Evolutionary conservation across 805 yeast species (phyloP).

Genomic region (Pichia scutulata): DNA sequence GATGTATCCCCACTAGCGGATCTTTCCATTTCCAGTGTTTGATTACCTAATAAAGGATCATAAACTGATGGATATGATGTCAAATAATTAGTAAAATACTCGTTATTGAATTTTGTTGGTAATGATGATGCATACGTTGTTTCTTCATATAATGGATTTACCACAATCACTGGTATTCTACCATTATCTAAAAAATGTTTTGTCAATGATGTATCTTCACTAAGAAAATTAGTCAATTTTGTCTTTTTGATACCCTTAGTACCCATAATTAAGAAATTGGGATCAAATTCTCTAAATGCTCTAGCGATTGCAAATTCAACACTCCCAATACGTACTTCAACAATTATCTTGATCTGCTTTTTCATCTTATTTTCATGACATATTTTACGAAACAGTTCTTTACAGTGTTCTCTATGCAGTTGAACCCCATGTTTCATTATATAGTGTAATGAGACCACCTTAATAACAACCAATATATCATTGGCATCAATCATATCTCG

Average conservation of each 20-base stretch:
- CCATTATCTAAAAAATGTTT: constrained; percentile 41
- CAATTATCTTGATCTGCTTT: constrained; percentile 33
- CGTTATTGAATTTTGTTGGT: neutral
- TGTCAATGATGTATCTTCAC: constrained; percentile 37
- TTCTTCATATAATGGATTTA: constrained; percentile 29
- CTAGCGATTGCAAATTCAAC: constrained; percentile 33
- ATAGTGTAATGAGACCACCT: constrained; percentile 33
- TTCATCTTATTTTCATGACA: constrained; percentile 27
- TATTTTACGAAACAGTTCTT: constrained; percentile 26
- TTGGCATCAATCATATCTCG: constrained; percentile 37
- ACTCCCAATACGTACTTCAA: constrained; percentile 39
- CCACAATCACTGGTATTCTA: constrained; percentile 39
- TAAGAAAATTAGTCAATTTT: constrained; percentile 31
- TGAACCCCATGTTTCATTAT: constrained; percentile 15
- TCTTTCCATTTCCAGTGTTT: constrained; percentile 9
- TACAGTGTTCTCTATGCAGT: constrained; percentile 30
- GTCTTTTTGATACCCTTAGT: constrained; percentile 31
- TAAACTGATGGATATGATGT: constrained; percentile 14
- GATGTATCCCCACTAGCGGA: constrained; percentile 2
- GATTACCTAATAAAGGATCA: constrained; percentile 3
- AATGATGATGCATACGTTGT: neutral
- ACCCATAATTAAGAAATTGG: constrained; percentile 38
- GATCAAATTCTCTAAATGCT: constrained; percentile 38
- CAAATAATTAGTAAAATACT: constrained; percentile 8
- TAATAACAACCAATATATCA: constrained; percentile 38